These are phyloP conservation scores for Begonia fuchsioides DNA, from an alignment of 306 rosid genomes.

Conservation along the genomic window DNA sequence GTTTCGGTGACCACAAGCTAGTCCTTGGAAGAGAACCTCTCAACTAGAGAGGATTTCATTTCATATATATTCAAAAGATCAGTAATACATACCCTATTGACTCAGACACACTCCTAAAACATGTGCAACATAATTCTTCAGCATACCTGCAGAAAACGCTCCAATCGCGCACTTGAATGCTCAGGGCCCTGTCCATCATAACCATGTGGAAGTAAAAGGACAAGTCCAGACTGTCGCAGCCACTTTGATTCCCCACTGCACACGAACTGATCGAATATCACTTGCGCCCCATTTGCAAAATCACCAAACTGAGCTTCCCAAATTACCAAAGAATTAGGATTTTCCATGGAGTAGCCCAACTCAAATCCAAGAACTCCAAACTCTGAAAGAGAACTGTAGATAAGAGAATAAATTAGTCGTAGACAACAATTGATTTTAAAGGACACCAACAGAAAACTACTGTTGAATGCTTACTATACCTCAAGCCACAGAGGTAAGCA, in stretches of 20 bases:
- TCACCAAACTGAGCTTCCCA: conserved; percentile 97
- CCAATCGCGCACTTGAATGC: conserved; percentile 84
- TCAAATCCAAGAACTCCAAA: conserved; percentile 97
- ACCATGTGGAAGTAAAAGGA: conserved; percentile 87
- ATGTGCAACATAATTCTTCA: too few relatives aligned
- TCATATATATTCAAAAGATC: too few relatives aligned
- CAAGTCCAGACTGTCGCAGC: conserved; percentile 96
- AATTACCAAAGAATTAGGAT: conserved; percentile 73
- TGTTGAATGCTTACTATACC: too few relatives aligned
- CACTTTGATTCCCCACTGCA: conserved; percentile 81
- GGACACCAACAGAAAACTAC: too few relatives aligned
- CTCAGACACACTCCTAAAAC: too few relatives aligned
- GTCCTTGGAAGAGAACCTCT: too few relatives aligned
- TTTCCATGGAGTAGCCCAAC: conserved; percentile 96
- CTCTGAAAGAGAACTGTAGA: conserved; percentile 73
- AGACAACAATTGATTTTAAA: too few relatives aligned
- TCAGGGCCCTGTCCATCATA: conserved; percentile 98
- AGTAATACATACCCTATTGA: too few relatives aligned
- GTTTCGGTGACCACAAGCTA: too few relatives aligned
- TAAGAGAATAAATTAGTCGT: neutral
- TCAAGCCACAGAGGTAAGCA: too few relatives aligned
- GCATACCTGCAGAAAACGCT: conserved; percentile 83
- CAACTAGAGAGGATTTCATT: too few relatives aligned
- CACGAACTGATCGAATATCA: conserved; percentile 60
- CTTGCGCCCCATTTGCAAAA: conserved; percentile 66